Evolutionary conservation across 2,329 filamentous ascomycete genomes (phyloP), one percentile per base, ranked within the genome.

Genomic region (Pseudocercospora crystallina): DNA sequence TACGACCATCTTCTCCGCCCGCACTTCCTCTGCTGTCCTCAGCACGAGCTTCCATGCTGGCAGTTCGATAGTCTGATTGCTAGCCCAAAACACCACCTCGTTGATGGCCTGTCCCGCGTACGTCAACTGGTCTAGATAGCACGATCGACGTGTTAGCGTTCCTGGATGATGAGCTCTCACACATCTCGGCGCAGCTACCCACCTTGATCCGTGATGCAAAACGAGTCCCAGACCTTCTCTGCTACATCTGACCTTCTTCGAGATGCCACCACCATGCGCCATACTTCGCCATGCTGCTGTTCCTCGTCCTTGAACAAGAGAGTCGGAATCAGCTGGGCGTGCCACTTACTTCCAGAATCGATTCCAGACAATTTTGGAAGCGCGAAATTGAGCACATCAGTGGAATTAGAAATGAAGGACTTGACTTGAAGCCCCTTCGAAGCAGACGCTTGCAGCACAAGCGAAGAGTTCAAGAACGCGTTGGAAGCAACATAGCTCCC

Each of bases 51-150:
- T 56, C 58, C 58, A 66, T 2, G 62, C 65, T 9, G 62, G 57
- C 29, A 67, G 42, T 49, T 65, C 61, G 12, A 67, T 43, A 12
- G 48, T 40, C 3, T 51, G 54, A 10, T 48, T 37, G 10, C 29
- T 14, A 41, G 8, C 15, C 61, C 62, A 66, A 33, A 67, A 65
- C 2, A 65, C 53, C 7, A 65, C 38, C 47, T 66, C 62, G 44
- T 64, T 66, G 3, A 67, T 30, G 2, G 63, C 55, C 34, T 58
- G 36, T 2, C 60, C 60, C n/a, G 56, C 62, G 50, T 67, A 66
- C 1, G 30, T 42, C 13, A 44, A 31, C 4, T 30, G n/a, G 39
- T 66, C 63, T 11, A 62, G 37, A 7, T 26, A 26, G 20, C 20
- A 7, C 20, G 7, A 26, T 26, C 7, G 20, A 26, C 20, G 7